phyloP scores from a whole-genome alignment of 2,329 filamentous ascomycete species.

The Aspergillus ochraceus region DNA sequence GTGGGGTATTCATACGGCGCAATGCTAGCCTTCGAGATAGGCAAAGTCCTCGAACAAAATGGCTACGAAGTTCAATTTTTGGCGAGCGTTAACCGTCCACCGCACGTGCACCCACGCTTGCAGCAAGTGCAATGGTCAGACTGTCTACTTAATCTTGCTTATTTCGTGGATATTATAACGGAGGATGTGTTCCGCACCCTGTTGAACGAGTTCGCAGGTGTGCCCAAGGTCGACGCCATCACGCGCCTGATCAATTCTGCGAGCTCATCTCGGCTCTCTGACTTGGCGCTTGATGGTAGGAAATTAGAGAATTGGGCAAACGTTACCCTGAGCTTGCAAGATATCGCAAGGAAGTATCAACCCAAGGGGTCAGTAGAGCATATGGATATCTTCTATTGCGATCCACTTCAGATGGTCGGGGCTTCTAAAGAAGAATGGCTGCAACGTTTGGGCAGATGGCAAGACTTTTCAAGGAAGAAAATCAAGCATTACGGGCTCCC shows the following conservation, averaged over 20 bases:
- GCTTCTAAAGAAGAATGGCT: conserved; percentile 1
- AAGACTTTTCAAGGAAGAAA: not conserved
- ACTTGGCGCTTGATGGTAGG: conserved; percentile 19
- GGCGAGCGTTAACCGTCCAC: conserved; percentile 50
- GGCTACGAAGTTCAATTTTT: conserved; percentile 46
- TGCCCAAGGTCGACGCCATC: conserved; percentile 14
- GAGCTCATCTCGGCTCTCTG: conserved; percentile 10
- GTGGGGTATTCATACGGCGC: conserved; percentile 54
- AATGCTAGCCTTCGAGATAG: conserved; percentile 53
- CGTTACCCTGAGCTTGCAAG: conserved; percentile 39
- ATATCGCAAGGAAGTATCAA: conserved; percentile 45
- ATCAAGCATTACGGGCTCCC: too few relatives aligned
- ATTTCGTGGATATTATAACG: too few relatives aligned
- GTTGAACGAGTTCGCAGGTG: too few relatives aligned
- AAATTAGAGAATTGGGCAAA: conserved; percentile 32
- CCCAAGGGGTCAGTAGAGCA: conserved; percentile 36
- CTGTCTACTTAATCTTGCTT: too few relatives aligned
- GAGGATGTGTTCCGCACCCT: too few relatives aligned
- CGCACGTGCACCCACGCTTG: conserved; percentile 36
- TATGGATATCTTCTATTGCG: conserved; percentile 47
- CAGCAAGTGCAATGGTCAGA: too few relatives aligned
- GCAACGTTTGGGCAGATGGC: too few relatives aligned
- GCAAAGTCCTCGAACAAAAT: conserved; percentile 45
- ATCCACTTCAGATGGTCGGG: conserved; percentile 33
- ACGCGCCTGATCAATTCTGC: conserved; percentile 6